Evolutionary conservation across 768 basidiomycete genomes (phyloP).

Genomic region (Chlorophyllum brunneum): DNA sequence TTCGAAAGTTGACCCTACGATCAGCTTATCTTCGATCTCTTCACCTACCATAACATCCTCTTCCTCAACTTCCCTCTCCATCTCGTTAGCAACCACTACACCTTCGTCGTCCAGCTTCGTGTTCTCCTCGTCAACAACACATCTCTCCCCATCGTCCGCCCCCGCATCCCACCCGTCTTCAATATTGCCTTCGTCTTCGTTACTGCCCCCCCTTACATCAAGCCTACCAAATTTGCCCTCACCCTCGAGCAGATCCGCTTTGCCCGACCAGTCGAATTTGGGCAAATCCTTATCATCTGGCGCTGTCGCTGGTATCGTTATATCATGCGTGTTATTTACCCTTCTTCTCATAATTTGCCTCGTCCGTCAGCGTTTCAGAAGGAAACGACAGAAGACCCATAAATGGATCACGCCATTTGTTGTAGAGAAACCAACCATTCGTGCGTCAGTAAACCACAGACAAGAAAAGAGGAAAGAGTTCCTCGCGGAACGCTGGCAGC

Average conservation of each 20-base stretch:
- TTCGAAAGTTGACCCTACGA: too few species aligned
- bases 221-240: background rate
- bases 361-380: constrained; percentile 43
- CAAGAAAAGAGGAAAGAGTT: constrained; percentile 9
- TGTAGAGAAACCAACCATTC: constrained; percentile 27
- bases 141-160: background rate
- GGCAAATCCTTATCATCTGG: constrained; percentile 33
- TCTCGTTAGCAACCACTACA: background rate
- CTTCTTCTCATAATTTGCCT: constrained; percentile 39
- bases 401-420: constrained; percentile 23
- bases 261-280: too few species aligned
- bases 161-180: background rate
- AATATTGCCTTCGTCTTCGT: background rate
- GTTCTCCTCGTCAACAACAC: background rate
- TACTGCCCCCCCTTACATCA: background rate
- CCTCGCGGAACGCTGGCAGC: constrained; percentile 6
- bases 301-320: constrained; percentile 51
- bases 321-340: constrained; percentile 35
- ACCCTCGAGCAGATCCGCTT: background rate
- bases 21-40: too few species aligned
- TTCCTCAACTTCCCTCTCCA: background rate
- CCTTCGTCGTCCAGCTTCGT: background rate
- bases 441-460: constrained; percentile 12
- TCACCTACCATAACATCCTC: constrained; percentile 10
- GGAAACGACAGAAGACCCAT: constrained; percentile 32